A percentile compares a stretch with the other conserved stretches of the same genome.
Evolutionary conservation across 371 early-diverging fungal species (phyloP).

Genomic region (Lichtheimia ramosa): DNA sequence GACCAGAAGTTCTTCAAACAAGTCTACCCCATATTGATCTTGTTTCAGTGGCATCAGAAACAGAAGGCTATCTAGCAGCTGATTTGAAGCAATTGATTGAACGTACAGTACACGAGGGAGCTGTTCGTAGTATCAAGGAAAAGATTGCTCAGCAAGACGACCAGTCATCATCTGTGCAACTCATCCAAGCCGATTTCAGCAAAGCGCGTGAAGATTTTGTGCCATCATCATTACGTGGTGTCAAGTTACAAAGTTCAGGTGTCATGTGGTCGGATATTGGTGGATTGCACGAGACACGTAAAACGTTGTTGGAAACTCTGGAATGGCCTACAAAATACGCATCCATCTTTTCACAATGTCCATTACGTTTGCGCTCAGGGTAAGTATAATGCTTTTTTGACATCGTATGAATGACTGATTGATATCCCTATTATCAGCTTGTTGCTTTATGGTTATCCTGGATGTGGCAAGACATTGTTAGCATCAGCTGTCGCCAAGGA

Average conservation of each 20-base stretch:
- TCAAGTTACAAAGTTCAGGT: constrained; percentile 75
- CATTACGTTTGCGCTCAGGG: constrained; percentile 90
- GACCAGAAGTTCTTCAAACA: constrained; percentile 27
- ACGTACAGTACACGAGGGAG: constrained; percentile 82
- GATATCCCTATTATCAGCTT: constrained; percentile 44
- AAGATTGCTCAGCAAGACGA: neutral
- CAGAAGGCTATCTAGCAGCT: constrained; percentile 89
- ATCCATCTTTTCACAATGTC: constrained; percentile 82
- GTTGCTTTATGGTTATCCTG: constrained; percentile 93
- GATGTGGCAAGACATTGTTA: constrained; percentile 92
- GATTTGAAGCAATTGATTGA: constrained; percentile 81
- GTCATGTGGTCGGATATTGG: constrained; percentile 92
- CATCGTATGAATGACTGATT: neutral
- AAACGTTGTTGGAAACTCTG: constrained; percentile 84
- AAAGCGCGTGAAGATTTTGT: constrained; percentile 79
- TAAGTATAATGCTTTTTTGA: constrained; percentile 19
- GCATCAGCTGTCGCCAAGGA: constrained; percentile 93
- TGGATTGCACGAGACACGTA: constrained; percentile 81
- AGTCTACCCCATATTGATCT: constrained; percentile 62
- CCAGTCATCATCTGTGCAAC: constrained; percentile 11
- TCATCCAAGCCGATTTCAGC: constrained; percentile 68
- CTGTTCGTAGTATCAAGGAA: constrained; percentile 63
- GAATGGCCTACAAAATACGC: constrained; percentile 96
- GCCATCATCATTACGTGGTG: constrained; percentile 81
- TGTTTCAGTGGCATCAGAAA: constrained; percentile 72